Evolutionary conservation across 2,329 filamentous ascomycete genomes (phyloP).

Genomic region (Phialophora expanda): DNA sequence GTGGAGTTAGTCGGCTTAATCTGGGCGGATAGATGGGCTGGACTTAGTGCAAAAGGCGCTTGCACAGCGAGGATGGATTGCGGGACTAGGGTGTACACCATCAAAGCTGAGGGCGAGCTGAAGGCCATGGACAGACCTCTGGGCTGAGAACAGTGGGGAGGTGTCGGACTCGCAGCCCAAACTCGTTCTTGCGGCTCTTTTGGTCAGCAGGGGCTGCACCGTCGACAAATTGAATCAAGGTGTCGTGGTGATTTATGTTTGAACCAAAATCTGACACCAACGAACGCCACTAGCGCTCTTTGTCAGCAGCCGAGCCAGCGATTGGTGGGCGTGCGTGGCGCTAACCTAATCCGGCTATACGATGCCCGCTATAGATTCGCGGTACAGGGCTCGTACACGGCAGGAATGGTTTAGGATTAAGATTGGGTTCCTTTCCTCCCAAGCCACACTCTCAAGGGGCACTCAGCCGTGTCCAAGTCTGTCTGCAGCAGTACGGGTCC

Average conservation of each 20-base stretch:
- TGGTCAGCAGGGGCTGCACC: background rate
- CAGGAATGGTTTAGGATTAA: background rate
- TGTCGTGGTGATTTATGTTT: conserved; percentile 2
- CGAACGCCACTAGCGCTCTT: background rate
- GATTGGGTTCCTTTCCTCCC: too few relatives aligned
- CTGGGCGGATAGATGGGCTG: too few relatives aligned
- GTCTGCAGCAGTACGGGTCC: background rate
- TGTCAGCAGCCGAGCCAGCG: background rate
- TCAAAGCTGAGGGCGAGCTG: conserved; percentile 1
- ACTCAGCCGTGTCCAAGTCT: background rate
- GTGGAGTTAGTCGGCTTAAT: too few relatives aligned
- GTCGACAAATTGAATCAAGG: background rate
- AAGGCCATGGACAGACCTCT: conserved; percentile 1
- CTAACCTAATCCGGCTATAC: background rate
- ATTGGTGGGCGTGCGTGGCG: background rate
- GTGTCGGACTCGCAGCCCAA: background rate
- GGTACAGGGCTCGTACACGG: background rate
- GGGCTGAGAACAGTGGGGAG: background rate
- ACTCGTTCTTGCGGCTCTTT: background rate
- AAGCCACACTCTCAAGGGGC: background rate
- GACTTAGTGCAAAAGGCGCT: too few relatives aligned
- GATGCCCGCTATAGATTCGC: background rate
- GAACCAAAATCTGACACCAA: background rate
- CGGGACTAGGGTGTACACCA: background rate
- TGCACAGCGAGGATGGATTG: background rate